Evolutionary conservation across 495 filamentous ascomycete species (phyloP).

Genomic region (Endocarpon pusillum): DNA sequence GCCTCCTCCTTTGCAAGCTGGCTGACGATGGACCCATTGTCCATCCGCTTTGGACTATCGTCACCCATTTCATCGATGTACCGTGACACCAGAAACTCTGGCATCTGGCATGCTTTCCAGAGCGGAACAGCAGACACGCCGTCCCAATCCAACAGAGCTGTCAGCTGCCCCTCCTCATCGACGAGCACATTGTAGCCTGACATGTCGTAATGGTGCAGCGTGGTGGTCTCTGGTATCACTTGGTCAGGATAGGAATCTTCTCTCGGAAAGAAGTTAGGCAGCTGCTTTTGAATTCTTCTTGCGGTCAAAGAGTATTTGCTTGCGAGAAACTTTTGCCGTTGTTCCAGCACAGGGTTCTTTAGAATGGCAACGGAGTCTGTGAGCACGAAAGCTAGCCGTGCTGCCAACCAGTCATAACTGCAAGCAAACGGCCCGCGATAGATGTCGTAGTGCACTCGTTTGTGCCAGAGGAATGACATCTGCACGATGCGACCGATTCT

Average conservation of each 20-base stretch:
- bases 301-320: constrained; percentile 2
- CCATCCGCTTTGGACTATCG: constrained; percentile 6
- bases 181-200: constrained; percentile 34
- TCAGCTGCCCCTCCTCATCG: constrained; percentile 21
- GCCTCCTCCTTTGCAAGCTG: constrained; percentile 13
- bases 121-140: constrained; percentile 29
- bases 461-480: constrained; percentile 18
- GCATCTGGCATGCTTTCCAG: constrained; percentile 28
- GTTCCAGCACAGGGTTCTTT: no score
- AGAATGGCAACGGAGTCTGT: constrained; percentile 1
- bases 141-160: constrained; percentile 37
- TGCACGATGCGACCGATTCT: no score
- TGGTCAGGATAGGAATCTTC: constrained; percentile 6
- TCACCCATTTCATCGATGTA: constrained; percentile 15
- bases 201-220: constrained; percentile 31
- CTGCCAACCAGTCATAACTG: constrained; percentile 13
- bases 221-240: constrained; percentile 14
- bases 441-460: constrained; percentile 11
- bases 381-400: constrained; percentile 6
- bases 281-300: constrained; percentile 7
- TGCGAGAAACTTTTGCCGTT: constrained; percentile 1
- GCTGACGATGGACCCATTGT: constrained; percentile 4
- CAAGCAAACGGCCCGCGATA: constrained; percentile 13
- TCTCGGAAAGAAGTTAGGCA: background rate
- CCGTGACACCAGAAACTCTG: constrained; percentile 22